Evolutionary conservation across 495 filamentous ascomycete genomes (phyloP).

Genomic region (Penicillium argentinense): DNA sequence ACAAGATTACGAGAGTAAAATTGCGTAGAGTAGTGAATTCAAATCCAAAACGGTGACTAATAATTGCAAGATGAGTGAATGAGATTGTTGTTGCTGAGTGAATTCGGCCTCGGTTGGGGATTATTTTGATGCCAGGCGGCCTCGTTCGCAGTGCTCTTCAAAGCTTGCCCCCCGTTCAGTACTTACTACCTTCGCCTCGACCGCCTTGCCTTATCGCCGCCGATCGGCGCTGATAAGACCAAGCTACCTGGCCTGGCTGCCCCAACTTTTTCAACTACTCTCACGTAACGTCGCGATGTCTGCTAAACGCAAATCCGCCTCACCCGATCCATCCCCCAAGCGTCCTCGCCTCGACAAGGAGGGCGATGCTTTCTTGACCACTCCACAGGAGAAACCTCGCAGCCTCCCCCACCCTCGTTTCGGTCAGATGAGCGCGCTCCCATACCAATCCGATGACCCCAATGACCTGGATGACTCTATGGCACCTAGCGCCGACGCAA

Average conservation of each 20-base stretch:
- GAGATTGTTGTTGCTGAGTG: no score
- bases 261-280: constrained; percentile 13
- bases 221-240: background rate
- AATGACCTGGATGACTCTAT: constrained; percentile 62
- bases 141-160: no score
- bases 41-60: no score
- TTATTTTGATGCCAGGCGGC: no score
- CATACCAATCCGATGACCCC: no score
- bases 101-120: no score
- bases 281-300: no score
- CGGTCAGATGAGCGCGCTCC: constrained; percentile 76
- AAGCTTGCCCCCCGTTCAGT: no score
- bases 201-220: background rate
- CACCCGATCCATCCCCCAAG: constrained; percentile 23
- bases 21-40: no score
- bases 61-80: no score
- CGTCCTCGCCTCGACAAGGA: constrained; percentile 29
- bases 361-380: constrained; percentile 12
- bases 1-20: no score
- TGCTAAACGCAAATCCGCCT: constrained; percentile 35
- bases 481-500: constrained; percentile 55
- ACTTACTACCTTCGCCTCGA: no score
- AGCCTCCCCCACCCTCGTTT: constrained; percentile 67
- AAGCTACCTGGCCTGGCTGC: constrained; percentile 7
- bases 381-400: constrained; percentile 41